Evolutionary conservation across 108 stramenopile genomes (phyloP).

Genomic region (Seminavis robusta): DNA sequence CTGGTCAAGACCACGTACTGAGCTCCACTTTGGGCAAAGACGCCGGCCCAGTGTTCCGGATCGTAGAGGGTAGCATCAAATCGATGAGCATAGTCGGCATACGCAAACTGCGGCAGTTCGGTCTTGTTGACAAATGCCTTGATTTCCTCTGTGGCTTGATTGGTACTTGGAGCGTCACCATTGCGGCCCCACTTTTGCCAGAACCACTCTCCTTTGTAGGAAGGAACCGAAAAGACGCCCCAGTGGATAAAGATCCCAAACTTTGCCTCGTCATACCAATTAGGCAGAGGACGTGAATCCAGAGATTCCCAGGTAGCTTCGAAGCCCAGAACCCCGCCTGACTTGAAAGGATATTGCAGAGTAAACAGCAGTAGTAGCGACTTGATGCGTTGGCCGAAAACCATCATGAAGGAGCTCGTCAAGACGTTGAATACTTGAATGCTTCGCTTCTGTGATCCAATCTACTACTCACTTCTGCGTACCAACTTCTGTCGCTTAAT

Average conservation of each 20-base stretch:
- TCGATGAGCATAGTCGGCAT: conserved; percentile 35
- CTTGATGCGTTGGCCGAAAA: too few species aligned
- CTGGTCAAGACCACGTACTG: conserved; percentile 42
- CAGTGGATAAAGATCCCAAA: conserved; percentile 49
- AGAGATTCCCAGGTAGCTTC: conserved; percentile 48
- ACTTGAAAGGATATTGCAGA: too few species aligned
- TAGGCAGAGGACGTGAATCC: conserved; percentile 29
- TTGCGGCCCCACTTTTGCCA: conserved; percentile 13
- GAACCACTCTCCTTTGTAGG: conserved; percentile 43
- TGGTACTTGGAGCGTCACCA: conserved; percentile 3
- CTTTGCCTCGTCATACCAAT: conserved; percentile 42
- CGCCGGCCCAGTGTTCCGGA: conserved; percentile 23
- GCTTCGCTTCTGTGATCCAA: too few species aligned
- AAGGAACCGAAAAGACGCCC: conserved; percentile 50
- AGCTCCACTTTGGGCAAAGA: conserved; percentile 33
- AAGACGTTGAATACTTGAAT: too few species aligned
- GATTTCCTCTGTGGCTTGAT: too few species aligned
- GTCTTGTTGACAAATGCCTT: conserved; percentile 16
- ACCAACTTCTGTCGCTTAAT: too few species aligned
- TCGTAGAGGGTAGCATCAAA: conserved; percentile 38
- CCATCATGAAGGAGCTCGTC: too few species aligned
- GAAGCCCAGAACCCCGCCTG: too few species aligned
- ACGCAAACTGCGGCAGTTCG: conserved; percentile 14
- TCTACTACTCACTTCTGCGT: too few species aligned
- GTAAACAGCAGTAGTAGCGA: too few species aligned